Percentiles rank a stretch among this genome's conserved stretches.
Evolutionary conservation across 176 grass and related monocot genomes (phyloP).

Genomic region (Olyra latifolia): DNA sequence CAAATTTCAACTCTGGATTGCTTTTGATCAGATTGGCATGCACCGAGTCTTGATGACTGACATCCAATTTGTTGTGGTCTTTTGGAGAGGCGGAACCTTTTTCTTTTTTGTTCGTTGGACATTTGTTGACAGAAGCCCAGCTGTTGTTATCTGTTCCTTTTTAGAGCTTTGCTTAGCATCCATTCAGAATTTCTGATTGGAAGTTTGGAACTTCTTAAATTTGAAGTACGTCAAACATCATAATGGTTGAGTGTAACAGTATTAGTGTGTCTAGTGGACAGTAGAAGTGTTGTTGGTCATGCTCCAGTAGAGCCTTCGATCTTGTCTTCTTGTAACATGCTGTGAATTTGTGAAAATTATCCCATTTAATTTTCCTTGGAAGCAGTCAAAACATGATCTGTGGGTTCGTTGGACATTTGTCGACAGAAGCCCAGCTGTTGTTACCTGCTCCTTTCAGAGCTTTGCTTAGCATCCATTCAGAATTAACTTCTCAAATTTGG

Average conservation of each 20-base stretch:
- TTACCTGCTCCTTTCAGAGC: background rate
- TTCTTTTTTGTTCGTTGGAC: background rate
- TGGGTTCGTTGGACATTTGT: background rate
- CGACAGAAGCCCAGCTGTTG: background rate
- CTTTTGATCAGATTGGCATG: background rate
- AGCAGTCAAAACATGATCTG: background rate
- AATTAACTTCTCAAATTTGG: background rate
- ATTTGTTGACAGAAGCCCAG: background rate
- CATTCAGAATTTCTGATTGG: background rate
- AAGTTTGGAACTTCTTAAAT: background rate
- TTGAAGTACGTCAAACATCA: background rate
- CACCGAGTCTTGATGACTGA: background rate
- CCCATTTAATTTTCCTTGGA: background rate
- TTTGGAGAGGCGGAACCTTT: background rate
- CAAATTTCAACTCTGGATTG: background rate
- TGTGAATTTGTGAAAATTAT: constrained; percentile 12
- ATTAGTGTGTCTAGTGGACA: background rate
- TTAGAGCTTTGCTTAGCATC: background rate
- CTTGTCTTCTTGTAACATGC: background rate
- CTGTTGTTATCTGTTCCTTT: background rate
- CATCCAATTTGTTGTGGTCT: background rate
- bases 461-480: background rate
- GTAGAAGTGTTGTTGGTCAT: background rate
- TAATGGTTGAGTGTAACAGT: background rate
- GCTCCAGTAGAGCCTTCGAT: background rate